phyloP scores from a whole-genome alignment of 345 rosid species.

The Rhodamnia argentea region DNA sequence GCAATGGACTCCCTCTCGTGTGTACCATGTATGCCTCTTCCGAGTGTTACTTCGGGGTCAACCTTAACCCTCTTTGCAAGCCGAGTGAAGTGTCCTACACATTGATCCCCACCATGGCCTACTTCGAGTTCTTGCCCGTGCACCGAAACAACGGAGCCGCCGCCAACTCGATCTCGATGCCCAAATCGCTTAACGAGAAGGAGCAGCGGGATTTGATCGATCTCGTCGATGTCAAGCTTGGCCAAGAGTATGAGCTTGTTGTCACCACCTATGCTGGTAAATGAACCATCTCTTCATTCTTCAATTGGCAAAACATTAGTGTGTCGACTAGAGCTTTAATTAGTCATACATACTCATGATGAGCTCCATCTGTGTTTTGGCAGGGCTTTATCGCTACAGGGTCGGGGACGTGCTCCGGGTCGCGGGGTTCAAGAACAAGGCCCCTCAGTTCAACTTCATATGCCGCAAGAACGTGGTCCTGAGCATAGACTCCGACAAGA shows the following conservation, averaged over 20 bases:
- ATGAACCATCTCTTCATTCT: neutral
- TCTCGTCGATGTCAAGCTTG: constrained; percentile 89
- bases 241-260: constrained; percentile 91
- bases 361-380: neutral
- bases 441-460: constrained; percentile 86
- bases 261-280: constrained; percentile 98
- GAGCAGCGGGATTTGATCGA: constrained; percentile 79
- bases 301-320: neutral
- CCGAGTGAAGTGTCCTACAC: constrained; percentile 91
- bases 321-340: neutral
- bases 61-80: constrained; percentile 69
- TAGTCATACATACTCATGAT: neutral
- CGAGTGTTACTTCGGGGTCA: constrained; percentile 92
- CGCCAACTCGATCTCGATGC: constrained; percentile 40
- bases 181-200: constrained; percentile 67
- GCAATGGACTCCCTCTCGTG: constrained; percentile 79
- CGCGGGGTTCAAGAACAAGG: constrained; percentile 92
- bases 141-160: constrained; percentile 56
- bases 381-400: constrained; percentile 80
- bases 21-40: constrained; percentile 98
- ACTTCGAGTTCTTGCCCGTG: constrained; percentile 85
- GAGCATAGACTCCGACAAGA: constrained; percentile 92
- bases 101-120: constrained; percentile 86
- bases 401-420: constrained; percentile 96
- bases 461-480: constrained; percentile 89